A percentile compares a stretch with the other conserved stretches of the same genome.
These are phyloP conservation scores for Carex littledalei DNA, from an alignment of 176 grass and related monocot genomes.

Conservation along the genomic window DNA sequence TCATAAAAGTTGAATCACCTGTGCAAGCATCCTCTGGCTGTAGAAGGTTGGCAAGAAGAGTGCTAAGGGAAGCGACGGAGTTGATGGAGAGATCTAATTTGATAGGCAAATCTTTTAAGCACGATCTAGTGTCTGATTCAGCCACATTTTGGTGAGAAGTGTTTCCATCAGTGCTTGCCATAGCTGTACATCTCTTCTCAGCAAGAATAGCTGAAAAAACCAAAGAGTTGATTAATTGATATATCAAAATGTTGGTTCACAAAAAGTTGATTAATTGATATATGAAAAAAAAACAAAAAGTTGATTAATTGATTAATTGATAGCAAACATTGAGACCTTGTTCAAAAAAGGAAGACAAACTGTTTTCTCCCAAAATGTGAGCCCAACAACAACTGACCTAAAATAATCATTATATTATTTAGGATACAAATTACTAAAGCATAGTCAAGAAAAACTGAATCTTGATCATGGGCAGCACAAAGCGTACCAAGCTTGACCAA, in stretches of 20 bases:
- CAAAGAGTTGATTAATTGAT: not conserved
- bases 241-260: not conserved
- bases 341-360: not conserved
- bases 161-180: constrained; percentile 8
- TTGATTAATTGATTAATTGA: no score
- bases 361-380: no score
- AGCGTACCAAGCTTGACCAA: not conserved
- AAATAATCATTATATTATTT: not conserved
- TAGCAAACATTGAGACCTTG: no score
- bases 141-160: not conserved
- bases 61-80: constrained; percentile 16
- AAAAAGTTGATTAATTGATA: no score
- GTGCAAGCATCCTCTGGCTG: constrained; percentile 38
- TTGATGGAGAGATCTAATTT: constrained; percentile 29
- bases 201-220: constrained; percentile 4
- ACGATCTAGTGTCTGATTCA: not conserved
- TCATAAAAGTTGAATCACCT: constrained; percentile 41
- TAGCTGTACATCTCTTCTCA: constrained; percentile 14
- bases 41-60: constrained; percentile 34
- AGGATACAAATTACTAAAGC: not conserved
- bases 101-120: constrained; percentile 9
- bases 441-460: not conserved
- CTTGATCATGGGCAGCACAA: not conserved
- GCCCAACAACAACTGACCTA: not conserved
- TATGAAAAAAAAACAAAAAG: no score